A percentile compares a stretch with the other conserved stretches of the same genome.
Conservation (phyloP, 192 early-diverging fungal species). For the Coemansia javaensis region DNA sequence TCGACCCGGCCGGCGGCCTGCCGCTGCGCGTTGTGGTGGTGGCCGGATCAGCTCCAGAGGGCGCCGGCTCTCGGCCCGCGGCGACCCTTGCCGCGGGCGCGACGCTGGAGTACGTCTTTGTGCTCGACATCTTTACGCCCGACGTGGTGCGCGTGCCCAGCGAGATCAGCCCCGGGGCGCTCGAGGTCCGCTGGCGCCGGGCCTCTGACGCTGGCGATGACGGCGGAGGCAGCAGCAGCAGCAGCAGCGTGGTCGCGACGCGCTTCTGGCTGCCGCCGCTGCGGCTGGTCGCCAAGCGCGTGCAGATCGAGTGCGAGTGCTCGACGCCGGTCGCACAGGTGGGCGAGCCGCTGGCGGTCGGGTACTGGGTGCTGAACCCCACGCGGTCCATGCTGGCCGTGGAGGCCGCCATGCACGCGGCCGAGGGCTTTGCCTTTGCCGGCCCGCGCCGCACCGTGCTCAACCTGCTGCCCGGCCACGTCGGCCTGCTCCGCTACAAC, state of each 20-base stretch:
- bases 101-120: conserved; percentile 20
- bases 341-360: conserved; percentile 18
- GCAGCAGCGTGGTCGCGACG: too few species aligned
- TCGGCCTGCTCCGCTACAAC: conserved; percentile 13
- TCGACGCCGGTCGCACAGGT: conserved; percentile 14
- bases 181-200: conserved; percentile 34
- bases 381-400: conserved; percentile 16
- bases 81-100: conserved; percentile 3
- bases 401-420: conserved; percentile 30
- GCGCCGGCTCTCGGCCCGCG: background rate
- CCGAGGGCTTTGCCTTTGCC: conserved; percentile 37
- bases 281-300: conserved; percentile 8
- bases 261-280: conserved; percentile 32
- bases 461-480: conserved; percentile 23
- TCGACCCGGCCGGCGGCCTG: background rate
- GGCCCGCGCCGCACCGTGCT: conserved; percentile 25
- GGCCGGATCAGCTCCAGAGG: background rate
- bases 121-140: conserved; percentile 21
- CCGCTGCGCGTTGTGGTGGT: conserved; percentile 8
- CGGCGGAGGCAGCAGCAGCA: background rate
- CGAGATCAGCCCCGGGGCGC: conserved; percentile 11
- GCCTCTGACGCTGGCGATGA: background rate
- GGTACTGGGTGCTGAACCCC: conserved; percentile 26
- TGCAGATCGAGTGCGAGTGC: conserved; percentile 18
- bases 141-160: conserved; percentile 29